These are phyloP conservation scores for Microascus cirrosus DNA, from an alignment of 2,329 filamentous ascomycete species.

Conservation along the genomic window DNA sequence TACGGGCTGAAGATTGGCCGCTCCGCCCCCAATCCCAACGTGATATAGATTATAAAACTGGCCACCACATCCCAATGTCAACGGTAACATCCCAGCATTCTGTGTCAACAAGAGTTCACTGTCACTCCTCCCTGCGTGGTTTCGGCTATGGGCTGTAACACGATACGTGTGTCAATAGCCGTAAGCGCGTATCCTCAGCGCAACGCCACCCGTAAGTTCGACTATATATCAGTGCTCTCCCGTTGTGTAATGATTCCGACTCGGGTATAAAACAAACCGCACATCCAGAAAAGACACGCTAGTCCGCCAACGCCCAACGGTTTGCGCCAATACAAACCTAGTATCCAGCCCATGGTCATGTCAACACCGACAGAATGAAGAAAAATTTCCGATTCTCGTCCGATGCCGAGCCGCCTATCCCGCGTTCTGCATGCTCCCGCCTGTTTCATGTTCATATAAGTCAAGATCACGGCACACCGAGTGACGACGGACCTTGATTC, in stretches of 20 bases:
- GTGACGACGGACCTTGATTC: not conserved
- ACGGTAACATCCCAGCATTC: not conserved
- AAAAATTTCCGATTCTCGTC: not conserved
- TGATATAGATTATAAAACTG: not conserved
- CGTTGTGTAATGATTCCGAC: not conserved
- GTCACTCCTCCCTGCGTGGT: not conserved
- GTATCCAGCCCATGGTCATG: not conserved
- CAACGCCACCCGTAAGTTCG: not conserved
- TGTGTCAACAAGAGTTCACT: not conserved
- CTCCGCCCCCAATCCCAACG: not conserved
- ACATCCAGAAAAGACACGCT: not conserved
- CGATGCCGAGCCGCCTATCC: not conserved
- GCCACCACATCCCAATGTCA: too few species aligned
- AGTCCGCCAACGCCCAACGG: not conserved
- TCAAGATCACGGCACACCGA: not conserved
- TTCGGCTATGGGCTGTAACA: not conserved
- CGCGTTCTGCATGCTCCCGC: not conserved
- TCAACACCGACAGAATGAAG: not conserved
- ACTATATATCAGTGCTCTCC: not conserved
- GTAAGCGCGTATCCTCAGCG: not conserved
- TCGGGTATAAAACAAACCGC: not conserved
- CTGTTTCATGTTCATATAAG: not conserved
- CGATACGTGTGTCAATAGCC: not conserved
- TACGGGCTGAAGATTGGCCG: not conserved
- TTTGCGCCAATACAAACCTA: not conserved